Evolutionary conservation across 345 rosid species (phyloP).

Genomic region (Eucalyptus pauciflora): DNA sequence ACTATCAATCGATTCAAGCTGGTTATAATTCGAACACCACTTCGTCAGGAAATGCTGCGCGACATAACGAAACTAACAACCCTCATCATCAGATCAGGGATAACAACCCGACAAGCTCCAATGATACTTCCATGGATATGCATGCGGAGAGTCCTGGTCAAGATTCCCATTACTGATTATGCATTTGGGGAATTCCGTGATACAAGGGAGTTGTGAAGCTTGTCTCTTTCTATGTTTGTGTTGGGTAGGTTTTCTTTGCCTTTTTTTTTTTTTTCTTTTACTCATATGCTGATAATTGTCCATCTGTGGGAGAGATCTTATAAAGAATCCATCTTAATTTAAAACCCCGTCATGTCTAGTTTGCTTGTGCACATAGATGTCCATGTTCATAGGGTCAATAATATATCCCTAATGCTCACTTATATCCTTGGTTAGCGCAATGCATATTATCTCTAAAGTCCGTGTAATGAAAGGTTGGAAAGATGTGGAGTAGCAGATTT

Average conservation of each 20-base stretch:
- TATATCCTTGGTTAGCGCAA: not conserved
- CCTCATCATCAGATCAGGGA: conserved; percentile 6
- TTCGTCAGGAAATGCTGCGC: not conserved
- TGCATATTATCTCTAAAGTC: not conserved
- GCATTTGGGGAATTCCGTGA: not conserved
- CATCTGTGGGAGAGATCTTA: not conserved
- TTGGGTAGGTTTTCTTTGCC: not conserved
- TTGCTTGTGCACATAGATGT: not conserved
- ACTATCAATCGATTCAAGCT: conserved; percentile 30
- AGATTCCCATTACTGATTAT: conserved; percentile 5
- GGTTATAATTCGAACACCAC: conserved; percentile 9
- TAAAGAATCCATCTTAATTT: not conserved
- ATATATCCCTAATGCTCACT: not conserved
- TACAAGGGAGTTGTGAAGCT: not conserved
- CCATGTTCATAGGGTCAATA: not conserved
- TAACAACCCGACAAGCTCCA: conserved; percentile 12
- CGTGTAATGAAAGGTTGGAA: not conserved
- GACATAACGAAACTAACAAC: not conserved
- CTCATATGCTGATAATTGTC: not conserved
- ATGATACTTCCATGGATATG: conserved; percentile 41
- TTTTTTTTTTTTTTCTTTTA: not conserved
- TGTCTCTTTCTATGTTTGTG: not conserved
- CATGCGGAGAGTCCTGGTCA: conserved; percentile 36
- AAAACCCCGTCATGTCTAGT: not conserved
- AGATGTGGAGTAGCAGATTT: not conserved